These are phyloP conservation scores for Xylaria multiplex DNA, from an alignment of 2,329 filamentous ascomycete species.

Conservation along the genomic window DNA sequence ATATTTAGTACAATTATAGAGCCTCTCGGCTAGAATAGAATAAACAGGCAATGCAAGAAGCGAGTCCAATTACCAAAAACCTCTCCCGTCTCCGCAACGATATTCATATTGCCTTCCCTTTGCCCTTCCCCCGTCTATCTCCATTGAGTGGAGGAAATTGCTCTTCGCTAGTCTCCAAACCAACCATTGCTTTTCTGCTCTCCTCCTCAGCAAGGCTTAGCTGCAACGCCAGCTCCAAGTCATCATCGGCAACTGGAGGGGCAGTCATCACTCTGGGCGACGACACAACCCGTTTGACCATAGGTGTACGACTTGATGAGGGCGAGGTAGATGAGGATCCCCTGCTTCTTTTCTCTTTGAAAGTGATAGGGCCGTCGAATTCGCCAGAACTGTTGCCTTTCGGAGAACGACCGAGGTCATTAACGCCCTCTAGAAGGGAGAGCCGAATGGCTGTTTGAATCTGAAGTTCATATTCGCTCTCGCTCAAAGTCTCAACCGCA, in stretches of 20 bases:
- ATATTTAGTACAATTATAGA: conserved; percentile 8
- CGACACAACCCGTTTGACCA: conserved; percentile 45
- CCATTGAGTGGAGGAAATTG: conserved; percentile 47
- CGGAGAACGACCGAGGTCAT: conserved; percentile 59
- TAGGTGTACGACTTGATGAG: conserved; percentile 51
- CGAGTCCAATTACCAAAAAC: neutral
- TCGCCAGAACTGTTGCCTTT: conserved; percentile 58
- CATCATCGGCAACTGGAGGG: conserved; percentile 57
- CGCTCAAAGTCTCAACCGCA: conserved; percentile 51
- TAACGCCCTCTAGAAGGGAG: conserved; percentile 66
- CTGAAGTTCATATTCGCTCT: conserved; percentile 68
- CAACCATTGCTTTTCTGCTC: conserved; percentile 46
- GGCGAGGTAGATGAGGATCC: conserved; percentile 50
- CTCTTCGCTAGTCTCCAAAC: conserved; percentile 36
- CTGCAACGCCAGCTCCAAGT: conserved; percentile 68
- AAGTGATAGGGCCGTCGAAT: conserved; percentile 62
- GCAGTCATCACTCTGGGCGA: conserved; percentile 40
- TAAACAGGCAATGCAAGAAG: conserved; percentile 19
- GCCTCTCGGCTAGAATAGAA: conserved; percentile 30
- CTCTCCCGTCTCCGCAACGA: neutral
- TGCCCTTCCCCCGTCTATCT: conserved; percentile 42
- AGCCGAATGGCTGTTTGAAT: conserved; percentile 71
- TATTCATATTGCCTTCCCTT: conserved; percentile 33
- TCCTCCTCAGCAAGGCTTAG: conserved; percentile 68
- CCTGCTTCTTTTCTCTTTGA: conserved; percentile 58